These are phyloP conservation scores for Diospyros kaki DNA, from an alignment of 148 eudicot species.

Conservation along the genomic window DNA sequence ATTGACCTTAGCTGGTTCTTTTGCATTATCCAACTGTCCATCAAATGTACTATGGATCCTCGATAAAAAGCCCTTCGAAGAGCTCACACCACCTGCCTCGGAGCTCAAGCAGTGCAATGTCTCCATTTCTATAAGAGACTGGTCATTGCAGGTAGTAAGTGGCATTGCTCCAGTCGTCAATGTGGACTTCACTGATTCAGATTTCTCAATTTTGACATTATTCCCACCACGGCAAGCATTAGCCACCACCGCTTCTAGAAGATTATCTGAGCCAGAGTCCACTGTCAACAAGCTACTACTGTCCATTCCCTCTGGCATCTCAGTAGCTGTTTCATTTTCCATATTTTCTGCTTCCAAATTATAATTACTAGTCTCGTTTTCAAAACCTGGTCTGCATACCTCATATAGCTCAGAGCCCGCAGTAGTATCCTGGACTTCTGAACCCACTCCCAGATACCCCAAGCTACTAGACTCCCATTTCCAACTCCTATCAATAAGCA, in stretches of 20 bases:
- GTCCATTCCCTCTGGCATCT: slow-evolving; percentile 42
- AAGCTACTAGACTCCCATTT: neutral
- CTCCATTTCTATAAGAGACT: slow-evolving; percentile 45
- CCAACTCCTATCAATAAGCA: neutral
- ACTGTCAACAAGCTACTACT: slow-evolving; percentile 46
- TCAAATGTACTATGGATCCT: slow-evolving; percentile 43
- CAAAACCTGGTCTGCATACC: slow-evolving; percentile 65
- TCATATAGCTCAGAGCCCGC: slow-evolving; percentile 84
- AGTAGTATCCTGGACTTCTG: slow-evolving; percentile 14
- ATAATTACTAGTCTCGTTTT: slow-evolving; percentile 32
- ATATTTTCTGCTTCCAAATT: slow-evolving; percentile 39
- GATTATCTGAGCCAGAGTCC: slow-evolving; percentile 62
- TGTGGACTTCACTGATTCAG: slow-evolving; percentile 39
- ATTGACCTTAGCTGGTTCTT: slow-evolving; percentile 38
- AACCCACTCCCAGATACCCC: slow-evolving; percentile 9
- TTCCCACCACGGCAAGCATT: slow-evolving; percentile 37
- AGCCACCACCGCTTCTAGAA: slow-evolving; percentile 86
- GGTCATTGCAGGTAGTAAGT: slow-evolving; percentile 47
- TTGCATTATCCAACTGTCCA: slow-evolving; percentile 42
- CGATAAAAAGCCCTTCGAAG: slow-evolving; percentile 39
- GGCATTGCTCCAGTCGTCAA: slow-evolving; percentile 56
- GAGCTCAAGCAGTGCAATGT: slow-evolving; percentile 51
- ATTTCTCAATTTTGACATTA: slow-evolving; percentile 28
- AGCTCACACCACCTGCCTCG: slow-evolving; percentile 39
- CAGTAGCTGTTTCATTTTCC: slow-evolving; percentile 29